These are phyloP conservation scores for Orobanche coerulescens DNA, from an alignment of 257 asterid species.

Conservation along the genomic window DNA sequence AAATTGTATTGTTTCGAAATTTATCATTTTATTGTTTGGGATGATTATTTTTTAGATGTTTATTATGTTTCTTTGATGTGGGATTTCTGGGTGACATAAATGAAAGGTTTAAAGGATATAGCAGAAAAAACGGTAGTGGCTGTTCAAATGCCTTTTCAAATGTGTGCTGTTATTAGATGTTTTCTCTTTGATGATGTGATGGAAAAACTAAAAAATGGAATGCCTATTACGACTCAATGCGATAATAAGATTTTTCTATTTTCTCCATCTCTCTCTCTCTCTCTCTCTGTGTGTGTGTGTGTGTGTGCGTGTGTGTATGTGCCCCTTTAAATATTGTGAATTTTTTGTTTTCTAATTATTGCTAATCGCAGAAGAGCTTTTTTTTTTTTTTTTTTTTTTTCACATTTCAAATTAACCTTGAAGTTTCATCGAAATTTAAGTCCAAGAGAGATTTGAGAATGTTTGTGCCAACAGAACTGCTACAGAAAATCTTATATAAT, in stretches of 20 bases:
- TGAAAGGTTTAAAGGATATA: neutral
- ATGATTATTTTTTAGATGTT: neutral
- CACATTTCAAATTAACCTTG: neutral
- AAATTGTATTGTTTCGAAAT: neutral
- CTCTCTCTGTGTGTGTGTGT: neutral
- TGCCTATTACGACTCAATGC: neutral
- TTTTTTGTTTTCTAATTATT: neutral
- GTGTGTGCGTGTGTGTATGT: neutral
- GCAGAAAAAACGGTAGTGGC: neutral
- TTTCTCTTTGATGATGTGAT: slow-evolving; percentile 8
- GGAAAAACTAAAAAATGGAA: neutral
- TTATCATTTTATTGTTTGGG: neutral
- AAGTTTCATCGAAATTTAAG: slow-evolving; percentile 8
- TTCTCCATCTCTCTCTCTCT: neutral
- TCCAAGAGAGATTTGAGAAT: neutral
- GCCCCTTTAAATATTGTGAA: neutral
- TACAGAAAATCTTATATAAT: neutral
- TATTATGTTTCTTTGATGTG: neutral
- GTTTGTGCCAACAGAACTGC: neutral
- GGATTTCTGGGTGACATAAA: neutral
- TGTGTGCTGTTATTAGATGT: neutral
- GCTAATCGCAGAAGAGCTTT: neutral
- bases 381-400: no score
- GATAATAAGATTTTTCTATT: neutral
- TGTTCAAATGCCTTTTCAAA: neutral